A percentile compares a stretch with the other conserved stretches of the same genome.
phyloP scores from a whole-genome alignment of 257 asterid genomes.

The Nicotiana paniculata region DNA sequence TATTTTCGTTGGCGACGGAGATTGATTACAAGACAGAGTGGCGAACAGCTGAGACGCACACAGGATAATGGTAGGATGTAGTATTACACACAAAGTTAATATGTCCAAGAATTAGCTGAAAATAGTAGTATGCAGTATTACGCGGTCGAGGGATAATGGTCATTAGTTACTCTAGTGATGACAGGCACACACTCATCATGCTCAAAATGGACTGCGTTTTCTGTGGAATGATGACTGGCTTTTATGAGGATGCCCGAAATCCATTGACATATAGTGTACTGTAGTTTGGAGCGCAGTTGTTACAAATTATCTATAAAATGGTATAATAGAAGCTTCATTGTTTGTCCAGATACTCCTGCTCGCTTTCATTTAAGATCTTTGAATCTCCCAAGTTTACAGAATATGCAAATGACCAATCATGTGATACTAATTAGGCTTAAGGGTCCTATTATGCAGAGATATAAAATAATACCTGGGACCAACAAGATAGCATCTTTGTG shows the following conservation, averaged over 20 bases:
- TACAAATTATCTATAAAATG: background rate
- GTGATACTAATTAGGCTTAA: background rate
- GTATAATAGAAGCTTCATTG: background rate
- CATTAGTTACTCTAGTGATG: background rate
- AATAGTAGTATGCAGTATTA: background rate
- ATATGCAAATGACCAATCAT: background rate
- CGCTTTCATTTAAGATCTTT: background rate
- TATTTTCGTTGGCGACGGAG: conserved; percentile 21
- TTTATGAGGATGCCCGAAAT: background rate
- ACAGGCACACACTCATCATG: background rate
- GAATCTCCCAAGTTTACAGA: background rate
- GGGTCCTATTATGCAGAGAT: background rate
- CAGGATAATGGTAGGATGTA: conserved; percentile 26
- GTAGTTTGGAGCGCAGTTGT: background rate
- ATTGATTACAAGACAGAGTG: background rate
- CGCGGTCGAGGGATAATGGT: background rate
- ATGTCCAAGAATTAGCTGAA: background rate
- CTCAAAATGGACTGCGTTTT: background rate
- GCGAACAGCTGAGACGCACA: conserved; percentile 15
- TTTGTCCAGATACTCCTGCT: background rate
- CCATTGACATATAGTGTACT: background rate
- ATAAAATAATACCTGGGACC: background rate
- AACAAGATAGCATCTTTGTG: too few species aligned
- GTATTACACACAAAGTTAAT: conserved; percentile 16
- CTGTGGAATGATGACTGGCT: background rate